Evolutionary conservation across 176 grass and related monocot species (phyloP), one percentile per base, ranked within the genome.

Genomic region (Raddia distichophylla): DNA sequence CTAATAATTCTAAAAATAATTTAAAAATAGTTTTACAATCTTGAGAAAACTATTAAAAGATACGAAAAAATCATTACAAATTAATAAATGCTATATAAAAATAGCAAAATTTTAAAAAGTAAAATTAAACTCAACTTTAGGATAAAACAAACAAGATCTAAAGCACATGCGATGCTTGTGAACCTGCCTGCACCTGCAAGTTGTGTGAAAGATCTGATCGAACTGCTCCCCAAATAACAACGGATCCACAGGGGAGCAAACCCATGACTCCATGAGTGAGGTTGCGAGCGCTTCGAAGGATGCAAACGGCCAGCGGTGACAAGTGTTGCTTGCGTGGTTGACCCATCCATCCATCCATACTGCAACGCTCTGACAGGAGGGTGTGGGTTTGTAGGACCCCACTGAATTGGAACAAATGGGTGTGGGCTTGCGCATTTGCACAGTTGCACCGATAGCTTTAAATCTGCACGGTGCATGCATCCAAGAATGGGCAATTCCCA

Each of bases 371-470:
- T 10, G 77, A 55, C 10, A 14, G 8, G 11, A 20, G 48, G 14
- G 18, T 43, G 53, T 32, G 37, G 15, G 10, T 11, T 71, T 40
- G 67, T 35, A 50, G 56, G 56, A 62, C 56, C 11, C 80, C 55
- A 53, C 64, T 27, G 35, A 32, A 67, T 22, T n/a, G 61, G 32
- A 78, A 49, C 47, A 3, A 10, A 4, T 15, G 33, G 44, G 10
- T 64, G 20, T 27, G 27, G 27, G 27, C 1, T 27, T 27, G 27
- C 27, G 27, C 27, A 27, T 27, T 27, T 40, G 48, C 17, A 43
- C 62, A 3, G 77, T 55, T 55, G 77, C 17, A 79, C 77, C 62
- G 10, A 78, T 22, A 9, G 17, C 10, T 67, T 53, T 55, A 53
- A 49, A 3, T 32, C 19, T 56, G 63, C 47, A 0, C 2, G 3